Conservation (phyloP, 352 stramenopile species). For the Globisporangium spiculum region DNA sequence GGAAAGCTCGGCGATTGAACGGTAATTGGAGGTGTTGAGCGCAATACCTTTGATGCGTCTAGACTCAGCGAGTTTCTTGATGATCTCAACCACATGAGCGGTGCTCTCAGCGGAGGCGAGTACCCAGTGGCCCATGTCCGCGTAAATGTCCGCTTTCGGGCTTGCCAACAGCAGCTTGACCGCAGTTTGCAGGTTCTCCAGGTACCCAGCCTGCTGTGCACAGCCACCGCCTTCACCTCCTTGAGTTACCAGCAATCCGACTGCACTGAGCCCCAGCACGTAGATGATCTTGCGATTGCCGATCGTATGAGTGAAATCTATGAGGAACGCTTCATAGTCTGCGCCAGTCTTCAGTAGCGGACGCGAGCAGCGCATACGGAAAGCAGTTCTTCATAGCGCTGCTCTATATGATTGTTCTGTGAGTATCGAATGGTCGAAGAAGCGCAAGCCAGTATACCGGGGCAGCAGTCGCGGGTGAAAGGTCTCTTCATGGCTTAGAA, state of each 20-base stretch:
- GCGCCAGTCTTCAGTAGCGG: constrained; percentile 6
- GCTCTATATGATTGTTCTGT: too few relatives aligned
- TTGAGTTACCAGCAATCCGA: constrained; percentile 37
- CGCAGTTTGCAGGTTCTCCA: constrained; percentile 49
- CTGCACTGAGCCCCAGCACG: constrained; percentile 64
- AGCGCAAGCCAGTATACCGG: too few relatives aligned
- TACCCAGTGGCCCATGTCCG: constrained; percentile 67
- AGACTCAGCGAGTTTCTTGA: constrained; percentile 23
- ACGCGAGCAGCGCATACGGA: too few relatives aligned
- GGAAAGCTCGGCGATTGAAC: constrained; percentile 38
- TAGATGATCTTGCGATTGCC: constrained; percentile 58
- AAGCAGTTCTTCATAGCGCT: too few relatives aligned
- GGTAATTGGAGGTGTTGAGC: constrained; percentile 74
- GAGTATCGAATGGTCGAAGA: too few relatives aligned
- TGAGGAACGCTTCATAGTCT: constrained; percentile 53
- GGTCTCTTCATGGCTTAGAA: too few relatives aligned
- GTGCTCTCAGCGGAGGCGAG: constrained; percentile 13
- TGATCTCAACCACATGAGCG: constrained; percentile 29
- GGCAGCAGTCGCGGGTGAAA: too few relatives aligned
- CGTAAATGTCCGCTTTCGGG: constrained; percentile 55
- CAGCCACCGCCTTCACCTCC: constrained; percentile 33
- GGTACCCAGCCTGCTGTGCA: constrained; percentile 35
- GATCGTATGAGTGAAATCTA: constrained; percentile 31
- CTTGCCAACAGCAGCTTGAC: constrained; percentile 53
- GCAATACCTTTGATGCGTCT: constrained; percentile 50